Percentiles rank a stretch among this genome's conserved stretches.
These are phyloP conservation scores for Chaetomiaceae sp. DNA, from an alignment of 2,329 filamentous ascomycete species.

Conservation along the genomic window DNA sequence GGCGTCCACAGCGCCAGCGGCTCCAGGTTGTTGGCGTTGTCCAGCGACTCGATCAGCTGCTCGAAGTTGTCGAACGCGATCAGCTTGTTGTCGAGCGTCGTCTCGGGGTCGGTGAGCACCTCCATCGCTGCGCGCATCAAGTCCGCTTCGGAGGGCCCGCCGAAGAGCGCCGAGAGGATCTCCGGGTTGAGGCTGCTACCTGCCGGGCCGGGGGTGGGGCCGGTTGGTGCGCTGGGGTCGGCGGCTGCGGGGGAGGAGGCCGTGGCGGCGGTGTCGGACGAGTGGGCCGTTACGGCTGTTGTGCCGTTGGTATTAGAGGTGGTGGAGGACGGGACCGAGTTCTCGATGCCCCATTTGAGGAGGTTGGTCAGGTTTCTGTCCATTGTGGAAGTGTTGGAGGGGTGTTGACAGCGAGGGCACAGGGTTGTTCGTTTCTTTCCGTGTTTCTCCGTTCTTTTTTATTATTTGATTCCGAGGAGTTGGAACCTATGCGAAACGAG, in stretches of 20 bases:
- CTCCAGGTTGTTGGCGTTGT: conserved; percentile 94
- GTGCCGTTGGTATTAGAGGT: conserved; percentile 28
- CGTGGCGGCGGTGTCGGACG: conserved; percentile 27
- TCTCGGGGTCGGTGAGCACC: conserved; percentile 59
- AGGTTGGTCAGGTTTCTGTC: conserved; percentile 34
- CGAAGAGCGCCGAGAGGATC: conserved; percentile 68
- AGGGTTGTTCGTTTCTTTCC: no score
- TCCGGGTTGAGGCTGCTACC: conserved; percentile 57
- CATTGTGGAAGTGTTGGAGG: conserved; percentile 23
- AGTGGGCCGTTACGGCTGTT: neutral
- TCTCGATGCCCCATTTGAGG: conserved; percentile 36
- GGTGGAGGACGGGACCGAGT: conserved; percentile 19
- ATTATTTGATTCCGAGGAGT: no score
- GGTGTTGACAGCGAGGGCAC: no score
- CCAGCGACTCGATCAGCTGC: conserved; percentile 83
- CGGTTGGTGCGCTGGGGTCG: conserved; percentile 13
- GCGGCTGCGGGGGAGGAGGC: conserved; percentile 30
- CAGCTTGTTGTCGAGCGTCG: conserved; percentile 69
- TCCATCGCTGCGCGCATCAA: conserved; percentile 84
- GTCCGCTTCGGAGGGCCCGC: conserved; percentile 84
- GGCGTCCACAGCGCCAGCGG: conserved; percentile 76
- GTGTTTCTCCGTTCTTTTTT: no score
- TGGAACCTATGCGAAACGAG: no score
- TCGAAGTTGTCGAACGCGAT: conserved; percentile 93
- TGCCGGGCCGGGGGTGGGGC: conserved; percentile 15